These are phyloP conservation scores for Nemania abortiva DNA, from an alignment of 2,329 filamentous ascomycete genomes.

Conservation along the genomic window DNA sequence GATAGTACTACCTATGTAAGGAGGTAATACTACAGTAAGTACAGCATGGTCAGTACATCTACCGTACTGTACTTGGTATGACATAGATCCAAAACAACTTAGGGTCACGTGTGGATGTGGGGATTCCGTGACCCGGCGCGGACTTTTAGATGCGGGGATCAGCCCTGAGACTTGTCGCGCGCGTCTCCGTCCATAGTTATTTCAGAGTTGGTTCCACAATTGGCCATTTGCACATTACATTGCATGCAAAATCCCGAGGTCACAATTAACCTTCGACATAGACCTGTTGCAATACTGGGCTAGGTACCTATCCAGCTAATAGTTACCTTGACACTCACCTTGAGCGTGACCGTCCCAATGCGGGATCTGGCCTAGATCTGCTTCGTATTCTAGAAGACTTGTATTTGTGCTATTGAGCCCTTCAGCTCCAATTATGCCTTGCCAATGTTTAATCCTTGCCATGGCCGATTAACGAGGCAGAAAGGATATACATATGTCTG, in stretches of 20 bases:
- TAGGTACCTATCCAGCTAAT: neutral
- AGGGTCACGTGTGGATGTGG: slow-evolving; percentile 21
- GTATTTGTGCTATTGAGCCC: slow-evolving; percentile 5
- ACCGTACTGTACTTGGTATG: neutral
- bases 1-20: no score
- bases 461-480: slow-evolving; percentile 12
- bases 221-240: neutral
- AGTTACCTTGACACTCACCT: slow-evolving; percentile 4
- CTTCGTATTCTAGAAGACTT: slow-evolving; percentile 1
- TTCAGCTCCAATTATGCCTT: slow-evolving; percentile 21
- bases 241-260: neutral
- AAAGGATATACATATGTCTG: neutral
- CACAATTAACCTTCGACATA: neutral
- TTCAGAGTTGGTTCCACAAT: slow-evolving; percentile 1
- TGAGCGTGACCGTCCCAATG: neutral
- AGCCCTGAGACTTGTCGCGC: slow-evolving; percentile 11
- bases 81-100: neutral
- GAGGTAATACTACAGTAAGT: no score
- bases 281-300: neutral
- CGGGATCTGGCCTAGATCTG: slow-evolving; percentile 1
- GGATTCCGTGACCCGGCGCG: slow-evolving; percentile 22
- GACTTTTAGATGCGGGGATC: slow-evolving; percentile 14
- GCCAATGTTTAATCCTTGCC: slow-evolving; percentile 2
- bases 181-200: neutral
- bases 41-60: no score